Conservation (phyloP, 768 basidiomycete genomes). For the Neoboletus subvelutipes region DNA sequence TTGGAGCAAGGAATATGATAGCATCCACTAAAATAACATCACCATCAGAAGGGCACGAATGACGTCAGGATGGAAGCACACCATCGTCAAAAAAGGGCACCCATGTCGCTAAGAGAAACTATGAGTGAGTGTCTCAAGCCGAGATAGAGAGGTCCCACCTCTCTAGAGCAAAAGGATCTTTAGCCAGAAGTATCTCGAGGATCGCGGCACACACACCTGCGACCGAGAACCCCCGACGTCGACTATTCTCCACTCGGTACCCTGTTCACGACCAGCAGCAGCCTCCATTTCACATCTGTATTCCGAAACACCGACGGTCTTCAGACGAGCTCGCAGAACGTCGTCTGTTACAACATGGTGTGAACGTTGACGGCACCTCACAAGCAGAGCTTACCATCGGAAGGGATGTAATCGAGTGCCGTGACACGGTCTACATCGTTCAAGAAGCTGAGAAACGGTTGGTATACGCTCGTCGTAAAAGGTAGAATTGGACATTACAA, state of each 20-base stretch:
- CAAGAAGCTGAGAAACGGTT: constrained; percentile 38
- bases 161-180: constrained; percentile 26
- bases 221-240: constrained; percentile 54
- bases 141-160: constrained; percentile 27
- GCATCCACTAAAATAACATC: constrained; percentile 34
- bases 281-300: constrained; percentile 83
- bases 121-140: constrained; percentile 10
- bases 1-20: constrained; percentile 60
- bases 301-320: constrained; percentile 75
- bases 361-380: neutral
- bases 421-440: constrained; percentile 53
- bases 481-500: constrained; percentile 36
- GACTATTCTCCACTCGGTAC: constrained; percentile 55
- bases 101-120: constrained; percentile 42
- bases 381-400: constrained; percentile 38
- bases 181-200: neutral
- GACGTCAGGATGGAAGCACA: constrained; percentile 15
- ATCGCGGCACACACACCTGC: constrained; percentile 38
- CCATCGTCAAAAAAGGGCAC: constrained; percentile 57
- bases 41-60: neutral
- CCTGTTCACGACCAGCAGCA: constrained; percentile 46
- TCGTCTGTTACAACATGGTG: constrained; percentile 39
- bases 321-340: constrained; percentile 51
- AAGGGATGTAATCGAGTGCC: constrained; percentile 42
- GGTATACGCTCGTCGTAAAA: neutral